Percentiles rank a stretch among this genome's conserved stretches.
Evolutionary conservation across 805 yeast species (phyloP).

Genomic region (Metschnikowia kunwiensis): DNA sequence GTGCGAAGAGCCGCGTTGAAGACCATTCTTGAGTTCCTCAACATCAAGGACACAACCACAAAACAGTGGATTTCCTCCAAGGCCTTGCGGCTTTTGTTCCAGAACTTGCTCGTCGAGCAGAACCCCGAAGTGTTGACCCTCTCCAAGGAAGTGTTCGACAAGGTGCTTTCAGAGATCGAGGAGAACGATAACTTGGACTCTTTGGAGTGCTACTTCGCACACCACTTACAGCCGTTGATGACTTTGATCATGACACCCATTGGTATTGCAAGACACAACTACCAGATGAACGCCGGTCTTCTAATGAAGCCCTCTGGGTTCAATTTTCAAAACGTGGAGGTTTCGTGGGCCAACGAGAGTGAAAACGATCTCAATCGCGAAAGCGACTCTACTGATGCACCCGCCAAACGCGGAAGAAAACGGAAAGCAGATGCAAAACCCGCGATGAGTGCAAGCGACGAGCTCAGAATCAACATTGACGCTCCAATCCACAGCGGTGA

Average conservation of each 20-base stretch:
- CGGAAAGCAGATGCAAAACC: conserved; percentile 35
- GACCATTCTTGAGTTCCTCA: conserved; percentile 73
- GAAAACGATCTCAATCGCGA: conserved; percentile 11
- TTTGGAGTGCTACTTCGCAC: conserved; percentile 51
- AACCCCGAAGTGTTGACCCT: conserved; percentile 65
- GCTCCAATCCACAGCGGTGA: conserved; percentile 92
- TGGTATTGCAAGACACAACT: conserved; percentile 86
- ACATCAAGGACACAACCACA: conserved; percentile 47
- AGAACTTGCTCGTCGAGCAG: conserved; percentile 86
- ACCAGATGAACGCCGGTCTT: conserved; percentile 72
- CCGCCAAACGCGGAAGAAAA: conserved; percentile 43
- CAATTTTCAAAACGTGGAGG: conserved; percentile 17
- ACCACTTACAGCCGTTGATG: conserved; percentile 58
- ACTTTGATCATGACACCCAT: conserved; percentile 86
- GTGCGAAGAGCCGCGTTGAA: conserved; percentile 86
- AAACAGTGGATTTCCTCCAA: conserved; percentile 77
- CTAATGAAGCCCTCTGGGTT: conserved; percentile 79
- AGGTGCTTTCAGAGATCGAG: conserved; percentile 48
- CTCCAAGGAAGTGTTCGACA: conserved; percentile 59
- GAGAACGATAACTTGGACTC: conserved; percentile 23
- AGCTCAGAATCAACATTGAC: conserved; percentile 78
- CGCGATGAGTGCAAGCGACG: conserved; percentile 51
- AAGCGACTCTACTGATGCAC: conserved; percentile 16
- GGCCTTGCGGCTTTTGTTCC: conserved; percentile 73
- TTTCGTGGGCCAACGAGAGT: conserved; percentile 10